phyloP scores from a whole-genome alignment of 2,329 filamentous ascomycete genomes.

The Lecanoromycetidae sp. region DNA sequence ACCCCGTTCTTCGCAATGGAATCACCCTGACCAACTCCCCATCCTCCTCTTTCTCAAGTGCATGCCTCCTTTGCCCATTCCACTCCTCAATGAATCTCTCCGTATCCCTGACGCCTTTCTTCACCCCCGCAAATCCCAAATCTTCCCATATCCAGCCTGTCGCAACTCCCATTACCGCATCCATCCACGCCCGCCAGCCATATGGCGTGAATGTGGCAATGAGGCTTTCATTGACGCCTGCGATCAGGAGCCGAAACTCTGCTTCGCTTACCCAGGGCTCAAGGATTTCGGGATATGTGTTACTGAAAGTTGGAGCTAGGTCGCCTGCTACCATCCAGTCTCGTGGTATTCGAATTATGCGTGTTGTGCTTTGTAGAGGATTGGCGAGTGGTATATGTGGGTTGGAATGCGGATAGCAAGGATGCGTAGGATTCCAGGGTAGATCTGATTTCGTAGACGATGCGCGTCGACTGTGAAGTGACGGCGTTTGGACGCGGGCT shows the following conservation, averaged over 20 bases:
- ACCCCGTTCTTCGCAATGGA: conserved; percentile 68
- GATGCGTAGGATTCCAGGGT: conserved; percentile 13
- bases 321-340: conserved; percentile 90
- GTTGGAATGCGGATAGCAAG: conserved; percentile 13
- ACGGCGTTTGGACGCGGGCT: not conserved
- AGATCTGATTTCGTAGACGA: conserved; percentile 11
- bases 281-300: conserved; percentile 90
- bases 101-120: conserved; percentile 55
- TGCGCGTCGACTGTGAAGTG: conserved; percentile 1
- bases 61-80: conserved; percentile 53
- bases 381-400: conserved; percentile 62
- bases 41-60: conserved; percentile 42
- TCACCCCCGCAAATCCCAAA: conserved; percentile 62
- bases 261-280: conserved; percentile 75
- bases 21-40: conserved; percentile 56
- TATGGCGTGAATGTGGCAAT: conserved; percentile 70
- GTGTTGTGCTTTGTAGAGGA: conserved; percentile 60
- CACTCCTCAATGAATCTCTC: conserved; percentile 78
- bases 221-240: conserved; percentile 68
- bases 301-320: conserved; percentile 82
- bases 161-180: conserved; percentile 63
- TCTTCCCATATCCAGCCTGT: conserved; percentile 97
- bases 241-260: conserved; percentile 72
- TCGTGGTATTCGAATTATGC: conserved; percentile 79
- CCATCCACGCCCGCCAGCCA: conserved; percentile 62